Base-by-base conservation (phyloP, 352 stramenopile genomes). In the Globisporangium emineosum region DNA sequence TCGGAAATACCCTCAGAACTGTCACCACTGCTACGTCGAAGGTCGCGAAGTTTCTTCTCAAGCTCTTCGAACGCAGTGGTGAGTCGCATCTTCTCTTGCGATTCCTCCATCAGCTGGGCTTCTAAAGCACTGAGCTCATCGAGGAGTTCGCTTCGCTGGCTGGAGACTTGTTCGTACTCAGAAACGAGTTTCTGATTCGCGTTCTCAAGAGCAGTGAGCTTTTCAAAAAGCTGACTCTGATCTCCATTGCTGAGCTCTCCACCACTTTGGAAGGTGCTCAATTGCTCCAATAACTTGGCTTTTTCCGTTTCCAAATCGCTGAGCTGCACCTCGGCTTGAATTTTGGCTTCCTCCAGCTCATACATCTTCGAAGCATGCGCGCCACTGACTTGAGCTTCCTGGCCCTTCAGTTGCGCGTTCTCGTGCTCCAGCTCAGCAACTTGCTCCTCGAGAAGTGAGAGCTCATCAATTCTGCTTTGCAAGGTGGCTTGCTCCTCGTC, bases 91-190 rank as follows among this genome's bases (percentile, higher is more conserved):
- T 81, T 87, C 47, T 84, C 76, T 53, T 79, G 54, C 4, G 77
- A 84, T 52, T 81, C 66, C 64, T 79, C 62, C 76, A 85, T 85
- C 55, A 87, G 52, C 54, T 85, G 74, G 8, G 62, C 57, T 63
- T 84, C 76, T 8, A 87, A 59, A 30, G 73, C 70, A n/a, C 64
- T 69, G 50, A 84, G 74, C 42, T 84, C 76, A 19, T 87, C 78
- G 17, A 78, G 21, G 25, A 77, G 69, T 10, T 84, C 70, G 45
- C 78, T 58, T 30, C 68, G 77, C 54, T 86, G 63, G 57, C 58
- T 65, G 10, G 55, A 68, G 25, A 73, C 59, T 4, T 62, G 76
- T 25, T 86, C 71, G 12, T 86, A 45, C 23, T 71, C 64, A 23
- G 64, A 30, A 2, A 23, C 35, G 5, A 86, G 29, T 17, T 30